These are phyloP conservation scores for Gloeopeniophorella convolvens DNA, from an alignment of 768 basidiomycete species.

Conservation along the genomic window DNA sequence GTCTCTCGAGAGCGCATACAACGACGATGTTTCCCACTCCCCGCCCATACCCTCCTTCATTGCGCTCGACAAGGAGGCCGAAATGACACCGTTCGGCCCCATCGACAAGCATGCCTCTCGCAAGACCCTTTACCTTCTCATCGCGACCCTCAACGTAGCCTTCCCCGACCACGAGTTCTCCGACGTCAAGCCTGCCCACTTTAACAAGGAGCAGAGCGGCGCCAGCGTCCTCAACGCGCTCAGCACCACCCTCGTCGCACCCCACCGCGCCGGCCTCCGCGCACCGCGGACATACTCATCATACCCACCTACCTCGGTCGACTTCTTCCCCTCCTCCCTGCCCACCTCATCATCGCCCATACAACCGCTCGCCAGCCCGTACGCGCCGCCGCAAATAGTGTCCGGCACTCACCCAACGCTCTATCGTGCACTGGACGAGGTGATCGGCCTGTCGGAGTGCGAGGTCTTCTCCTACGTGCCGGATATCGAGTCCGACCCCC, in stretches of 20 bases:
- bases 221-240: slow-evolving; percentile 79
- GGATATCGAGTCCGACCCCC: slow-evolving; percentile 91
- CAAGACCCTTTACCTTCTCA: slow-evolving; percentile 93
- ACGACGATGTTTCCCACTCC: slow-evolving; percentile 72
- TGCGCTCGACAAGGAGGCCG: slow-evolving; percentile 58
- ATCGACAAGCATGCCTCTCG: slow-evolving; percentile 78
- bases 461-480: slow-evolving; percentile 95
- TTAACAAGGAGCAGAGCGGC: slow-evolving; percentile 69
- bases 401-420: slow-evolving; percentile 85
- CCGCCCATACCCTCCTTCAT: slow-evolving; percentile 83
- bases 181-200: slow-evolving; percentile 83
- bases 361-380: slow-evolving; percentile 55
- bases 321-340: slow-evolving; percentile 71
- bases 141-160: slow-evolving; percentile 93
- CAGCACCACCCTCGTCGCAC: slow-evolving; percentile 74
- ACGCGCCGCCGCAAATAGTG: slow-evolving; percentile 64
- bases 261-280: slow-evolving; percentile 55
- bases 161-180: slow-evolving; percentile 98
- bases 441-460: slow-evolving; percentile 85
- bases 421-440: slow-evolving; percentile 82
- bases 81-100: slow-evolving; percentile 85
- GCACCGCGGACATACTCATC: slow-evolving; percentile 82
- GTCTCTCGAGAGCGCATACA: slow-evolving; percentile 81
- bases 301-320: slow-evolving; percentile 67
- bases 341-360: slow-evolving; percentile 68